Percentiles rank a stretch among this genome's conserved stretches.
Conservation (phyloP, 2,329 filamentous ascomycete genomes). For the Penicillium sp. region DNA sequence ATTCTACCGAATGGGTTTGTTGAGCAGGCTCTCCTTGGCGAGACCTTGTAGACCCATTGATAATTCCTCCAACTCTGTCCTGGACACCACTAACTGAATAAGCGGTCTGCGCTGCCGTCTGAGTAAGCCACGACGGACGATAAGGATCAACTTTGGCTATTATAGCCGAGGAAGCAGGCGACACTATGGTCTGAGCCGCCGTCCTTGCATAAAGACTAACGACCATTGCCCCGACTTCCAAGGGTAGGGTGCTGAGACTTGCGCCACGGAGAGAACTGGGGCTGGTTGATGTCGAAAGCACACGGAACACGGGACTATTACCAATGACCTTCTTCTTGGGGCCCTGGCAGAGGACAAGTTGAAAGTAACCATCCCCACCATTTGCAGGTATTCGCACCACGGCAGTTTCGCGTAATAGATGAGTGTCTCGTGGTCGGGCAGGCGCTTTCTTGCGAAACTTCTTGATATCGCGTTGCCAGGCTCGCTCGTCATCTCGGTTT, state of each 20-base stretch:
- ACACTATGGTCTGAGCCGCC: slow-evolving; percentile 23
- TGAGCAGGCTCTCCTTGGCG: slow-evolving; percentile 19
- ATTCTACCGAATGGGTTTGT: slow-evolving; percentile 19
- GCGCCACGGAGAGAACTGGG: slow-evolving; percentile 64
- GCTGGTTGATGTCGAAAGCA: slow-evolving; percentile 66
- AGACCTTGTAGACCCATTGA: slow-evolving; percentile 41
- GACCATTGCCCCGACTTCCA: slow-evolving; percentile 60
- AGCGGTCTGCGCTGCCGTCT: slow-evolving; percentile 33
- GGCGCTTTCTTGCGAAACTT: slow-evolving; percentile 61
- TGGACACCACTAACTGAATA: slow-evolving; percentile 33
- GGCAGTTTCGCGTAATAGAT: slow-evolving; percentile 62
- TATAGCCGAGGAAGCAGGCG: slow-evolving; percentile 26
- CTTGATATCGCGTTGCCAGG: slow-evolving; percentile 66
- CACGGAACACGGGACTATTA: slow-evolving; percentile 65
- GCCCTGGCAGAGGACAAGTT: slow-evolving; percentile 62
- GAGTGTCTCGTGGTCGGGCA: slow-evolving; percentile 48
- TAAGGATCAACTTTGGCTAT: slow-evolving; percentile 28
- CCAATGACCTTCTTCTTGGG: slow-evolving; percentile 61
- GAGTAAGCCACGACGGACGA: slow-evolving; percentile 30
- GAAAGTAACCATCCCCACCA: slow-evolving; percentile 67
- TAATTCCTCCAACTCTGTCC: slow-evolving; percentile 26
- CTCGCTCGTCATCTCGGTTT: slow-evolving; percentile 59
- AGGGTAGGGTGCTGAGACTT: slow-evolving; percentile 62
- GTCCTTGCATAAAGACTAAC: slow-evolving; percentile 46
- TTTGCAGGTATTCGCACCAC: slow-evolving; percentile 65